A percentile compares a stretch with the other conserved stretches of the same genome.
phyloP scores from a whole-genome alignment of 139 green algal genomes.

The Tetraselmis striata region DNA sequence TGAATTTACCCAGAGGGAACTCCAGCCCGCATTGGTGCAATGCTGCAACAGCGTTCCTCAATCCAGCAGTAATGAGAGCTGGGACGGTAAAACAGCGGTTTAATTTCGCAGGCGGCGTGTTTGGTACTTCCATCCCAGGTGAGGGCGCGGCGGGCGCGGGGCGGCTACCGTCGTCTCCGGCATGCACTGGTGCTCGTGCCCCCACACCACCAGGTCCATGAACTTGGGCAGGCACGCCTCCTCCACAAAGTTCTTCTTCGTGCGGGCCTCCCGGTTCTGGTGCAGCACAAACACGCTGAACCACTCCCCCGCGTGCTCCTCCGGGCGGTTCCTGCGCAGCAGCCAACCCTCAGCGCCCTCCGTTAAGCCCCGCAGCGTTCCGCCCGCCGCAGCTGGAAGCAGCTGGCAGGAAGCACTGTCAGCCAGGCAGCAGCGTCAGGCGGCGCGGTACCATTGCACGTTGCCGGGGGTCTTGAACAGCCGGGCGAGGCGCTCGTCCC shows the following conservation, averaged over 20 bases:
- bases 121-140: too few relatives aligned
- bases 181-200: slow-evolving; percentile 96
- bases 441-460: slow-evolving; percentile 56
- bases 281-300: slow-evolving; percentile 95
- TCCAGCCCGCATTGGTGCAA: too few relatives aligned
- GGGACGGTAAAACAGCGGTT: too few relatives aligned
- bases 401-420: neutral
- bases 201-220: slow-evolving; percentile 95
- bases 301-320: slow-evolving; percentile 54
- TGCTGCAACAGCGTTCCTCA: too few relatives aligned
- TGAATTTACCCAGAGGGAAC: too few relatives aligned
- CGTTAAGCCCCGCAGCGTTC: neutral
- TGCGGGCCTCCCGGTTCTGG: slow-evolving; percentile 82
- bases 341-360: slow-evolving; percentile 13
- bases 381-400: too few relatives aligned
- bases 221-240: slow-evolving; percentile 77
- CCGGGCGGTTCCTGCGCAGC: slow-evolving; percentile 23
- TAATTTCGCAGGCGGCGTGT: too few relatives aligned
- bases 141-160: neutral
- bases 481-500: slow-evolving; percentile 87
- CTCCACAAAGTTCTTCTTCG: slow-evolving; percentile 69
- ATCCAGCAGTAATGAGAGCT: too few relatives aligned
- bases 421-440: neutral
- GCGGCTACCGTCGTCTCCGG: slow-evolving; percentile 26
- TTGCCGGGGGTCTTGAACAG: slow-evolving; percentile 72